Evolutionary conservation across 2,329 filamentous ascomycete genomes (phyloP).

Genomic region (Metarhizium humberi): DNA sequence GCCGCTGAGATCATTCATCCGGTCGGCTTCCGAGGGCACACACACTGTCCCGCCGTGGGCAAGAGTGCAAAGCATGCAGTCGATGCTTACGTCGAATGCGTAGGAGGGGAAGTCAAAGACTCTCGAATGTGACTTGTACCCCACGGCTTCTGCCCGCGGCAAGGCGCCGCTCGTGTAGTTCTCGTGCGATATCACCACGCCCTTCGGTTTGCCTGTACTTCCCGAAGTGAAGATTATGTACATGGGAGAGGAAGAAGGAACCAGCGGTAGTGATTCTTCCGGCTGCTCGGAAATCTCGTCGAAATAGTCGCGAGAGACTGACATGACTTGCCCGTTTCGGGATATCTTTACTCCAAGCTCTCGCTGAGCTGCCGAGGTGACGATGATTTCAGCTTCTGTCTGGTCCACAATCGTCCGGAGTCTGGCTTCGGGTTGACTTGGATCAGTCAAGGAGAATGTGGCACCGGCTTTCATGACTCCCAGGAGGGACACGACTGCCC

Average conservation of each 20-base stretch:
- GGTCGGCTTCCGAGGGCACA: slow-evolving; percentile 5
- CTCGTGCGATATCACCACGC: slow-evolving; percentile 42
- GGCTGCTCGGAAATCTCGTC: slow-evolving; percentile 10
- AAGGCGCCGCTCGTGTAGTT: slow-evolving; percentile 37
- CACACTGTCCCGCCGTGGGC: slow-evolving; percentile 5
- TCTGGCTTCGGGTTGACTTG: slow-evolving; percentile 34
- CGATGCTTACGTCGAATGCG: slow-evolving; percentile 6
- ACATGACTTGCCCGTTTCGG: slow-evolving; percentile 22
- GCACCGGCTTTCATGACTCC: slow-evolving; percentile 40
- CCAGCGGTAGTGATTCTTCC: slow-evolving; percentile 19
- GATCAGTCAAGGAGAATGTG: slow-evolving; percentile 37
- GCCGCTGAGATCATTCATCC: background rate
- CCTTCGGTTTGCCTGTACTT: slow-evolving; percentile 55
- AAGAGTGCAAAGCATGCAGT: slow-evolving; percentile 3
- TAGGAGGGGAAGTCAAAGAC: slow-evolving; percentile 19
- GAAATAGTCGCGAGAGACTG: slow-evolving; percentile 18
- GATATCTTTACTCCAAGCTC: slow-evolving; percentile 28
- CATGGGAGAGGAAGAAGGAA: slow-evolving; percentile 33
- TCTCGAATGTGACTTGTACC: slow-evolving; percentile 30
- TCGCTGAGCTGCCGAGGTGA: slow-evolving; percentile 30
- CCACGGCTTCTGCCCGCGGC: slow-evolving; percentile 31
- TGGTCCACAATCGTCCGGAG: slow-evolving; percentile 35
- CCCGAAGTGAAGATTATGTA: slow-evolving; percentile 58
- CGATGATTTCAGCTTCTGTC: slow-evolving; percentile 26
- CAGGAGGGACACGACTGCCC: slow-evolving; percentile 34